A percentile compares a stretch with the other conserved stretches of the same genome.
Evolutionary conservation across 1,284 basidiomycete species (phyloP).

Genomic region (Erythrobasidium hasegawianum): DNA sequence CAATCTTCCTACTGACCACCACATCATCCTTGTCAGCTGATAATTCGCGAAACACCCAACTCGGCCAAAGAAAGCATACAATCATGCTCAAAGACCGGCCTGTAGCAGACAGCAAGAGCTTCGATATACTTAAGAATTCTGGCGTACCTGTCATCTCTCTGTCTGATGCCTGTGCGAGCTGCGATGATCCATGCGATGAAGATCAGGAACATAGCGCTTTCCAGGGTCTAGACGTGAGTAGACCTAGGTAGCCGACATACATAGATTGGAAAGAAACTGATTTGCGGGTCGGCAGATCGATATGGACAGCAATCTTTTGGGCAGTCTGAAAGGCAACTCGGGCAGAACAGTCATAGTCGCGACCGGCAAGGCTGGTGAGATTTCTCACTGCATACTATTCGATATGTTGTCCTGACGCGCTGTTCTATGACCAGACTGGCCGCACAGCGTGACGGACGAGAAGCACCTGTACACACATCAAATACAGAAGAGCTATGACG

Average conservation of each 20-base stretch:
- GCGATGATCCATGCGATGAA: constrained; percentile 32
- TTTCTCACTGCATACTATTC: too few species aligned
- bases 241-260: too few species aligned
- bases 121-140: constrained; percentile 8
- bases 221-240: constrained; percentile 7
- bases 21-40: too few species aligned
- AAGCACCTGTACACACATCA: constrained; percentile 64
- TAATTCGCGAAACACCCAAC: too few species aligned
- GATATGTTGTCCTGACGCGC: too few species aligned
- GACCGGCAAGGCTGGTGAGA: constrained; percentile 63
- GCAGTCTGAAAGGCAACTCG: constrained; percentile 72
- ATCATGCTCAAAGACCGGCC: not conserved
- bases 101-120: constrained; percentile 3
- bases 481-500: constrained; percentile 48
- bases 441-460: constrained; percentile 65
- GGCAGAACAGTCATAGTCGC: constrained; percentile 70
- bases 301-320: constrained; percentile 56
- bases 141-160: constrained; percentile 25
- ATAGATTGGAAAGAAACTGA: too few species aligned
- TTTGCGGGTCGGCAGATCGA: constrained; percentile 32
- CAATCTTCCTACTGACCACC: too few species aligned
- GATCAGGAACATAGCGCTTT: constrained; percentile 8
- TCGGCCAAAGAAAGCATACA: too few species aligned
- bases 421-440: constrained; percentile 68
- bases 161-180: constrained; percentile 32